Base-by-base conservation (phyloP, 371 early-diverging fungal genomes). In the Phascolomyces articulosus region DNA sequence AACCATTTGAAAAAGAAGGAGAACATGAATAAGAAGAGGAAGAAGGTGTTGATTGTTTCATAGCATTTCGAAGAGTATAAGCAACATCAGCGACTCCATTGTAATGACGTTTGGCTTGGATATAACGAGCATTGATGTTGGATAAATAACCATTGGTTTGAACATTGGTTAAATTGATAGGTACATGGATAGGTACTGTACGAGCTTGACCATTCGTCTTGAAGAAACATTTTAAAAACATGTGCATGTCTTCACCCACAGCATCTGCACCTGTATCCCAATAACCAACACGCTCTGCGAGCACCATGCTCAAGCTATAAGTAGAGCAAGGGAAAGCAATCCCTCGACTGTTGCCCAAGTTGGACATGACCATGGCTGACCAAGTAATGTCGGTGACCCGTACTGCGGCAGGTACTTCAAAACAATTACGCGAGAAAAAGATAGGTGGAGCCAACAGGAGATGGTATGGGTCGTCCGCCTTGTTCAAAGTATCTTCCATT, bases 231-330 rank as follows among this genome's bases (percentile, higher is more conserved):
- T 92, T 92, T 23, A 93, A 79, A 82, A 85, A 87, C 93, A 93
- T 93, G 74, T 93, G 93, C 87, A 93, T 85, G 71, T 93, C 93
- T 68, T 93, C 93, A 47, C 92, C 93, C 40, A 92, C 87, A 21
- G 91, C 88, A 75, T 92, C 91, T 9, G 90, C 85, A 64, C 87
- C 87, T 4, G 87, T 84, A 69, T 93, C 93, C 93, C 93, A 93
- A 60, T 86, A 92, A 38, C 86, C 85, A 21, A 93, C 90, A 40
- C 87, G 67, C 27, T 85, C 78, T 9, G 88, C 90, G 53, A 93
- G 82, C 44, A 85, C 82, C 82, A 92, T 85, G 21, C 87, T 82
- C 49, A 93, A 65, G 58, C 88, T 85, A 78, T 93, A 93, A 4
- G 87, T 90, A 3, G 91, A 90, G 68, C 93, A 92, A 29, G 93